Conservation (phyloP, 768 basidiomycete species). For the Amanita exitialis region DNA sequence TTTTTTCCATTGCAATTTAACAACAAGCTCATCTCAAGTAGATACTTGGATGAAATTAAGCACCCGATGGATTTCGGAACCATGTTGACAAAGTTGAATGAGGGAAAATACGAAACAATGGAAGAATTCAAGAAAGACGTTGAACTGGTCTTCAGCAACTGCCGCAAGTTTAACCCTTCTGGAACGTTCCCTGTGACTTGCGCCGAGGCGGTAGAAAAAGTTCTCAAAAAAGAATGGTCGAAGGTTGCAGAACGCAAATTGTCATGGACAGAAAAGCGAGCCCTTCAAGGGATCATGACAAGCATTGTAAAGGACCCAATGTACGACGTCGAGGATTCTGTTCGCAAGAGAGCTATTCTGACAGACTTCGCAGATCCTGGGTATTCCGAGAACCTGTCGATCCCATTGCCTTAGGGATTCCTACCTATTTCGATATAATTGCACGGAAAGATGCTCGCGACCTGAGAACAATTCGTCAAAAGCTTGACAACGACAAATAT, state of each 20-base stretch:
- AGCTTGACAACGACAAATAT: slow-evolving; percentile 78
- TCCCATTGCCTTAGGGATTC: slow-evolving; percentile 72
- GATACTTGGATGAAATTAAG: slow-evolving; percentile 86
- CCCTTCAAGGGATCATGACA: slow-evolving; percentile 60
- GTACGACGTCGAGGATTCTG: slow-evolving; percentile 27
- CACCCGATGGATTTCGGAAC: slow-evolving; percentile 94
- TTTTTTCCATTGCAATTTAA: slow-evolving; percentile 9
- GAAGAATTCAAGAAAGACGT: slow-evolving; percentile 74
- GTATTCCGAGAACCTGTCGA: slow-evolving; percentile 86
- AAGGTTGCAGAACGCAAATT: slow-evolving; percentile 68
- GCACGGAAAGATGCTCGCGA: slow-evolving; percentile 83
- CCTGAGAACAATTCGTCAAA: slow-evolving; percentile 68
- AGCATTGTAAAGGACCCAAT: slow-evolving; percentile 58
- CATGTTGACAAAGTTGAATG: slow-evolving; percentile 56
- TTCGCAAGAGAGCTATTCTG: background rate
- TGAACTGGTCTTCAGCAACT: slow-evolving; percentile 80
- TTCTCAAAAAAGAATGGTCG: slow-evolving; percentile 81
- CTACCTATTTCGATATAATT: slow-evolving; percentile 82
- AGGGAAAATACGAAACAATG: slow-evolving; percentile 67
- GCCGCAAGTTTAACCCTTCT: slow-evolving; percentile 85
- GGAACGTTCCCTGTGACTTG: slow-evolving; percentile 64
- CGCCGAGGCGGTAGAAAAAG: slow-evolving; percentile 64
- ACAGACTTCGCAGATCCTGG: slow-evolving; percentile 42
- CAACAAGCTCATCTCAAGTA: slow-evolving; percentile 20
- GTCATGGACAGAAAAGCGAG: slow-evolving; percentile 70